phyloP scores from a whole-genome alignment of 75 land plant species.

The Larix kaempferi region DNA sequence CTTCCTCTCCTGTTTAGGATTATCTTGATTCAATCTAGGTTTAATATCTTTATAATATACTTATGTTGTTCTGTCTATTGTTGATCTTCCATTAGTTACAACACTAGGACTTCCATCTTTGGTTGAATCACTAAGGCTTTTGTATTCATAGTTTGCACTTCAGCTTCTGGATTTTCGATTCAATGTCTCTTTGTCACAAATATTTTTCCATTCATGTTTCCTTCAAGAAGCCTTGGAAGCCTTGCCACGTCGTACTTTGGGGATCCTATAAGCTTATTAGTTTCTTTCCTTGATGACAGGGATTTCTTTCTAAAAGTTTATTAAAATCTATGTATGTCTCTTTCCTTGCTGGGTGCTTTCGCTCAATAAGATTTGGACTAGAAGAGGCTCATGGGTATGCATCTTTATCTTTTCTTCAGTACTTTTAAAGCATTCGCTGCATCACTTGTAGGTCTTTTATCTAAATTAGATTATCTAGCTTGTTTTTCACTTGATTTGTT shows the following conservation, averaged over 20 bases:
- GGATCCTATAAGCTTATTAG: background rate
- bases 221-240: background rate
- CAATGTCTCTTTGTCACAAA: background rate
- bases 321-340: constrained; percentile 89
- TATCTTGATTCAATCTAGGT: no score
- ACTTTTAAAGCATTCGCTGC: background rate
- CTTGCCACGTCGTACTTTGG: background rate
- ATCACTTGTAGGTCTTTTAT: background rate
- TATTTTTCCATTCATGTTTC: background rate
- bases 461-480: background rate
- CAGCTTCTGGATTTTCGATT: no score
- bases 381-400: constrained; percentile 96
- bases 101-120: no score
- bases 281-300: constrained; percentile 29
- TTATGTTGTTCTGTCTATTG: no score
- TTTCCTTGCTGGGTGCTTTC: constrained; percentile 94
- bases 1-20: no score
- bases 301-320: constrained; percentile 58
- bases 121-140: no score
- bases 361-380: constrained; percentile 93
- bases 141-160: no score
- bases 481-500: background rate
- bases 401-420: background rate
- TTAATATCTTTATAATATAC: no score
- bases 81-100: no score